phyloP scores from a whole-genome alignment of 2,329 filamentous ascomycete species.

The Trichoderma sp. region DNA sequence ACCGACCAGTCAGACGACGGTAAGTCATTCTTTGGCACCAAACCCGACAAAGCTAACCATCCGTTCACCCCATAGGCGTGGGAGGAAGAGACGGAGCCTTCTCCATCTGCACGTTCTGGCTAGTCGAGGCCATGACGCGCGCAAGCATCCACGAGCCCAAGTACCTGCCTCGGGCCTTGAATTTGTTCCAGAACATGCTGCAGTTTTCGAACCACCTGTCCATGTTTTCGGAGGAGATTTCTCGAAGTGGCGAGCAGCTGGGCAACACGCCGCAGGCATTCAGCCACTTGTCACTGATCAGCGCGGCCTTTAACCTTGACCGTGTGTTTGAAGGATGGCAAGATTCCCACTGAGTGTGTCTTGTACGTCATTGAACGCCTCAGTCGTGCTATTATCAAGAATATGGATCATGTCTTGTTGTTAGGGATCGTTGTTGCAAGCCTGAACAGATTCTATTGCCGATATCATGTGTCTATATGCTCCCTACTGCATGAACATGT shows the following conservation, averaged over 20 bases:
- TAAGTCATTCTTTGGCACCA: constrained; percentile 40
- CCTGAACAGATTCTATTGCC: no score
- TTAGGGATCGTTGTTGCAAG: neutral
- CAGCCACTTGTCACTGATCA: constrained; percentile 73
- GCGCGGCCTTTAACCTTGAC: constrained; percentile 75
- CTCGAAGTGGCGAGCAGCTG: constrained; percentile 72
- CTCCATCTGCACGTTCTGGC: constrained; percentile 82
- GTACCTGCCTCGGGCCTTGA: constrained; percentile 64
- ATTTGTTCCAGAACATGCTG: constrained; percentile 76
- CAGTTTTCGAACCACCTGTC: constrained; percentile 74
- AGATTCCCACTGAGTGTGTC: constrained; percentile 6
- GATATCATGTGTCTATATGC: neutral
- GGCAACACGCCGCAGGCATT: constrained; percentile 82
- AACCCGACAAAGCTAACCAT: neutral
- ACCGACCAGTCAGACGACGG: constrained; percentile 69
- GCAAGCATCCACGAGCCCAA: constrained; percentile 66
- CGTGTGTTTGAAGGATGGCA: constrained; percentile 44
- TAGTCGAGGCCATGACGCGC: constrained; percentile 75
- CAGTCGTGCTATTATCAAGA: no score
- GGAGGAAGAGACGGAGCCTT: constrained; percentile 76
- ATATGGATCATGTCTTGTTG: neutral
- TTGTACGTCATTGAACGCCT: no score
- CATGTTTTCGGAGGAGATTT: constrained; percentile 81
- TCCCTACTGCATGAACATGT: neutral
- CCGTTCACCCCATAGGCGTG: constrained; percentile 54